A percentile compares a stretch with the other conserved stretches of the same genome.
phyloP scores from a whole-genome alignment of 148 eudicot species.

The Nepenthes mirabilis region DNA sequence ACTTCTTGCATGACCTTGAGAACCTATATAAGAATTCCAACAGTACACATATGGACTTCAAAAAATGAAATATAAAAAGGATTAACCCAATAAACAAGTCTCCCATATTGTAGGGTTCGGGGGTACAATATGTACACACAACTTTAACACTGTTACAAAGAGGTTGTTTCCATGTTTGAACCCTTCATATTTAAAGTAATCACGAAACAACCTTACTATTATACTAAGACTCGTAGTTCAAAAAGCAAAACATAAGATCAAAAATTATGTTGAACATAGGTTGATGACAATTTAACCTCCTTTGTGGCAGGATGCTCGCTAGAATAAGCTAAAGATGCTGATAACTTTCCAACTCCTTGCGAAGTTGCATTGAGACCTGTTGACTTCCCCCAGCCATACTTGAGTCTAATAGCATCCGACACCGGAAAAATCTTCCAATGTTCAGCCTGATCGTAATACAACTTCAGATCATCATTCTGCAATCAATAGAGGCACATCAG shows the following conservation, averaged over 20 bases:
- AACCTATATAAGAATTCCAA: constrained; percentile 22
- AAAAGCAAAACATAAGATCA: background rate
- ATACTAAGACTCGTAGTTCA: background rate
- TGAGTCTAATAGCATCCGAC: constrained; percentile 29
- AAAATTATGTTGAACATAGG: background rate
- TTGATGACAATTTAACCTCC: constrained; percentile 33
- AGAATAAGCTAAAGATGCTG: constrained; percentile 50
- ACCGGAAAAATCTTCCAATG: constrained; percentile 47
- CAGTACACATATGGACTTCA: background rate
- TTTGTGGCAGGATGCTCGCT: constrained; percentile 32
- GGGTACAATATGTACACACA: no score
- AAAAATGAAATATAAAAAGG: background rate
- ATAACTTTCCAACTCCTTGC: constrained; percentile 66
- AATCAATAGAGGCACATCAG: constrained; percentile 3
- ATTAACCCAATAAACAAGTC: no score
- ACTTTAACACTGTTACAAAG: no score
- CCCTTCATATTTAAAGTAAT: no score
- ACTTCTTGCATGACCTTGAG: constrained; percentile 75
- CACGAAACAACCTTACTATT: no score
- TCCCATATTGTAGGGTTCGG: no score
- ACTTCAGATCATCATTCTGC: constrained; percentile 62
- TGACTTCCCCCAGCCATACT: constrained; percentile 34
- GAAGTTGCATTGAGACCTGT: constrained; percentile 48
- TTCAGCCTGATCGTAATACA: constrained; percentile 49
- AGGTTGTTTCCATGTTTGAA: no score